Conservation (phyloP, 495 filamentous ascomycete species). For the Hypoxylon perforatum region DNA sequence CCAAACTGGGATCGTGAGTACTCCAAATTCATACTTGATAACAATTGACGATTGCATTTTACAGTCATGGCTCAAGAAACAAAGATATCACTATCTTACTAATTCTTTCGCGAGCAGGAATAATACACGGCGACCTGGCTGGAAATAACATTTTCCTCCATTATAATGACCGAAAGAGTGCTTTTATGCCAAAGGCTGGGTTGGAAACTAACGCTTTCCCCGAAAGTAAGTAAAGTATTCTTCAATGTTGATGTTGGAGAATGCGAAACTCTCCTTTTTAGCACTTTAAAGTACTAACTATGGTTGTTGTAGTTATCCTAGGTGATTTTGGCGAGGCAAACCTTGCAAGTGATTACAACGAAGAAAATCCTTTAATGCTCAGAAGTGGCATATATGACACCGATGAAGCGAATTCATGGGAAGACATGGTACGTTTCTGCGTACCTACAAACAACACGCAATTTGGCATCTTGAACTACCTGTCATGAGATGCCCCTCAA, state of each 20-base stretch:
- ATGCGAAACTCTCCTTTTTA: too few species aligned
- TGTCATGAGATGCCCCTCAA: too few species aligned
- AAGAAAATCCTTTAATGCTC: too few species aligned
- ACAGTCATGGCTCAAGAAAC: too few species aligned
- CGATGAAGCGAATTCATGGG: neutral
- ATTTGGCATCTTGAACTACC: too few species aligned
- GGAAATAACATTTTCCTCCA: constrained; percentile 15
- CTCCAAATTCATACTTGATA: neutral
- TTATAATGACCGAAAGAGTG: constrained; percentile 3
- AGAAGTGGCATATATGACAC: neutral
- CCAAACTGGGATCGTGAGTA: constrained; percentile 11
- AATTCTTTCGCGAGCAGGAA: constrained; percentile 2
- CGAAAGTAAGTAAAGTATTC: constrained; percentile 22
- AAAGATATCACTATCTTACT: neutral
- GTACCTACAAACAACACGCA: neutral
- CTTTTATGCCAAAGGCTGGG: neutral
- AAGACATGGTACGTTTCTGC: constrained; percentile 19
- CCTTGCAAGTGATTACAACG: neutral
- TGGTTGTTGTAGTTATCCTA: constrained; percentile 6
- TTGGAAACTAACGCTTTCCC: constrained; percentile 7
- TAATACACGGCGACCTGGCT: constrained; percentile 7
- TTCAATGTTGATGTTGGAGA: neutral
- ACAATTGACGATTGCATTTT: too few species aligned
- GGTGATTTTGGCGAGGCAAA: constrained; percentile 8
- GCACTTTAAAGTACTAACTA: constrained; percentile 8